These are phyloP conservation scores for Talaromyces atroroseus DNA, from an alignment of 2,329 filamentous ascomycete species.

Conservation along the genomic window DNA sequence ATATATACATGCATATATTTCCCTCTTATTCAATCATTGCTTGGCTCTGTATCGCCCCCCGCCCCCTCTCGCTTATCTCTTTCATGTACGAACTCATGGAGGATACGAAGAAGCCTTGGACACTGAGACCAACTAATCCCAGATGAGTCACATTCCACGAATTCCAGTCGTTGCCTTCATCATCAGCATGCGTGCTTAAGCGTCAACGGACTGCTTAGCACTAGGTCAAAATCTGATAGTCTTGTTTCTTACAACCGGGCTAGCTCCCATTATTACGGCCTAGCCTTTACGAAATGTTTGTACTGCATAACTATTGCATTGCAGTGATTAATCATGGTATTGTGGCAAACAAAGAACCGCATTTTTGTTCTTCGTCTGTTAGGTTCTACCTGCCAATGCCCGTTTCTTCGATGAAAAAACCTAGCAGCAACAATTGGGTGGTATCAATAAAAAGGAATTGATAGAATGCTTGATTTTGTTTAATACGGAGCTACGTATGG, in stretches of 20 bases:
- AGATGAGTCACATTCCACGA: conserved; percentile 9
- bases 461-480: too few species aligned
- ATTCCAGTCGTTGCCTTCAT: not conserved
- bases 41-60: not conserved
- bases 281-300: not conserved
- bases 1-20: not conserved
- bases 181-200: not conserved
- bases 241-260: not conserved
- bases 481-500: not conserved
- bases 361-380: too few species aligned
- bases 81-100: too few species aligned
- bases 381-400: too few species aligned
- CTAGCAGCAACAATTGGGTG: too few species aligned
- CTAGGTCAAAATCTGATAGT: not conserved
- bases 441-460: too few species aligned
- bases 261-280: not conserved
- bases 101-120: not conserved
- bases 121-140: not conserved
- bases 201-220: not conserved
- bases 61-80: not conserved
- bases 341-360: not conserved
- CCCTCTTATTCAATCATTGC: not conserved
- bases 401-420: too few species aligned
- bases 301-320: not conserved
- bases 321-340: not conserved